phyloP scores from a whole-genome alignment of 495 filamentous ascomycete genomes.

The Platismatia glauca region DNA sequence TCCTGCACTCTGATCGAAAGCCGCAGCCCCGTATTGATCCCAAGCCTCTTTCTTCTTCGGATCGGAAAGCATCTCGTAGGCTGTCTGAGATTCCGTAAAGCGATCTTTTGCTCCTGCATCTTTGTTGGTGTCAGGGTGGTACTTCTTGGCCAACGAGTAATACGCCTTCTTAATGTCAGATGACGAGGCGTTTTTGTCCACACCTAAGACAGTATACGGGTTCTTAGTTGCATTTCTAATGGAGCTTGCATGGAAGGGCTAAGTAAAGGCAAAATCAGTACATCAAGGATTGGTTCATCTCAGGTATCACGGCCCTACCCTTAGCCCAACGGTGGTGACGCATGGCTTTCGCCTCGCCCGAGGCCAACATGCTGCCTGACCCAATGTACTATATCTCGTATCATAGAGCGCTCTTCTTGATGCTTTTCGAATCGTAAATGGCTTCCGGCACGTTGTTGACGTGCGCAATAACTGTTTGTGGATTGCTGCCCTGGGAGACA shows the following conservation, averaged over 20 bases:
- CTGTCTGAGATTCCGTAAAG: conserved; percentile 81
- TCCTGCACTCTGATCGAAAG: conserved; percentile 65
- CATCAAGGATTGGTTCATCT: not conserved
- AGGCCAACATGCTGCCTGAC: conserved; percentile 3
- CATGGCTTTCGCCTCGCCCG: conserved; percentile 12
- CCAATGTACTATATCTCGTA: not conserved
- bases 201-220: conserved; percentile 81
- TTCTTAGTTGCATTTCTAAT: conserved; percentile 56
- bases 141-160: conserved; percentile 97
- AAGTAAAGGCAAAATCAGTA: not conserved
- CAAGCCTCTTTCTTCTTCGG: conserved; percentile 84
- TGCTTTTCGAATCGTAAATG: conserved; percentile 16
- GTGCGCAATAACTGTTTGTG: conserved; percentile 23
- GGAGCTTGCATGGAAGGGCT: conserved; percentile 73
- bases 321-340: not conserved
- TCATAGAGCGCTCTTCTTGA: conserved; percentile 14
- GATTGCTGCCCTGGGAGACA: conserved; percentile 23
- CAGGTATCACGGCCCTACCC: conserved; percentile 2
- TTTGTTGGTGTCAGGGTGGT: conserved; percentile 96
- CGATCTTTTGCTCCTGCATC: conserved; percentile 84
- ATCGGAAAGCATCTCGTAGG: conserved; percentile 88
- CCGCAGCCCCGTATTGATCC: conserved; percentile 80
- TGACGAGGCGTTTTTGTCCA: conserved; percentile 67
- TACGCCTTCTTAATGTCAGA: conserved; percentile 96
- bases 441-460: conserved; percentile 17